Conservation (phyloP, 192 early-diverging fungal genomes). For the Piromyces sp. region DNA sequence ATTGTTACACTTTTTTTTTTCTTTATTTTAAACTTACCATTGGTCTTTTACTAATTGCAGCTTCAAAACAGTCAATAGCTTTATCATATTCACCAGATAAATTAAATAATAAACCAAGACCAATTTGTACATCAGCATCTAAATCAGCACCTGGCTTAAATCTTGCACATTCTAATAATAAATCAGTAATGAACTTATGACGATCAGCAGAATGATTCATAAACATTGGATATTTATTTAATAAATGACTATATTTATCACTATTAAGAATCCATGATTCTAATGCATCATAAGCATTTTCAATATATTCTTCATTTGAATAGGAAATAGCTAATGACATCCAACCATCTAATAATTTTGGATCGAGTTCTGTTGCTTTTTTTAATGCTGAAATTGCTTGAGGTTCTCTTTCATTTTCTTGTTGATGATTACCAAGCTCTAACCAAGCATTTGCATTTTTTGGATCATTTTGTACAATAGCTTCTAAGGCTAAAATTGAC, state of each 20-base stretch:
- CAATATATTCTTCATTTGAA: slow-evolving; percentile 74
- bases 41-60: slow-evolving; percentile 68
- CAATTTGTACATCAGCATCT: slow-evolving; percentile 86
- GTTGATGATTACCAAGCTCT: slow-evolving; percentile 71
- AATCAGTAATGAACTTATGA: slow-evolving; percentile 51
- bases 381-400: slow-evolving; percentile 77
- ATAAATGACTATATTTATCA: slow-evolving; percentile 42
- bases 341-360: slow-evolving; percentile 57
- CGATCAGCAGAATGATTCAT: slow-evolving; percentile 16
- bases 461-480: slow-evolving; percentile 60
- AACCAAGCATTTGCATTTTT: slow-evolving; percentile 69
- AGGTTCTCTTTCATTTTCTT: slow-evolving; percentile 91
- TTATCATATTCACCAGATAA: slow-evolving; percentile 82
- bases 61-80: slow-evolving; percentile 91
- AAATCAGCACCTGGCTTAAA: slow-evolving; percentile 35
- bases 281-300: slow-evolving; percentile 76
- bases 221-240: slow-evolving; percentile 5
- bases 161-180: slow-evolving; percentile 68
- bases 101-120: slow-evolving; percentile 88
- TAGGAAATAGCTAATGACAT: slow-evolving; percentile 79
- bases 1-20: no score
- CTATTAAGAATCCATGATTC: slow-evolving; percentile 71
- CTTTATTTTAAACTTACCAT: slow-evolving; percentile 31
- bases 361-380: slow-evolving; percentile 57
- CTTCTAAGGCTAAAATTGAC: slow-evolving; percentile 79